Evolutionary conservation across 495 filamentous ascomycete species (phyloP).

Genomic region (Saxispiralis lemnorum): DNA sequence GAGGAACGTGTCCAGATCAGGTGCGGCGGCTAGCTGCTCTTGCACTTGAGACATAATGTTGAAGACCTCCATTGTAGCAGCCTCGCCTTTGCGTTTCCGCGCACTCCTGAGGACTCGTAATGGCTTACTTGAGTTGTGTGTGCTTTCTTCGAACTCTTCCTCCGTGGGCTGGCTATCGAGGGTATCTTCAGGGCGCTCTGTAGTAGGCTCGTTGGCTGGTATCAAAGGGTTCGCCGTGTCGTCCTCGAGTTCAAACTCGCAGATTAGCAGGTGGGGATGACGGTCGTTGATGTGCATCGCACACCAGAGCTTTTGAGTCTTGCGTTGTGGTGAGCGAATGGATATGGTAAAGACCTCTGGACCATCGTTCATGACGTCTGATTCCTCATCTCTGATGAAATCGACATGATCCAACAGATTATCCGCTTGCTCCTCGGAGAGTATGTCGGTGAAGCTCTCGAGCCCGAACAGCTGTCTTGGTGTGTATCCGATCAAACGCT

Average conservation of each 20-base stretch:
- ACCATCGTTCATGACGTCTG: conserved; percentile 53
- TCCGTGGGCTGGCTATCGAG: conserved; percentile 47
- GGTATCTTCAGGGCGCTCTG: conserved; percentile 53
- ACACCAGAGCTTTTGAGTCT: conserved; percentile 62
- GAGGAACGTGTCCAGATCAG: conserved; percentile 48
- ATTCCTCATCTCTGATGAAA: conserved; percentile 64
- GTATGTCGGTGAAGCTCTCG: conserved; percentile 58
- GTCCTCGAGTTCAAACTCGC: conserved; percentile 83
- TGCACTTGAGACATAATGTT: conserved; percentile 80
- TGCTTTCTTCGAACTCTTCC: conserved; percentile 59
- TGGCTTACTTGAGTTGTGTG: conserved; percentile 54
- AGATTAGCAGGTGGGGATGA: conserved; percentile 58
- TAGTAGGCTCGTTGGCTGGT: conserved; percentile 35
- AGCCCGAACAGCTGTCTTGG: conserved; percentile 62
- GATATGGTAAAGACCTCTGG: conserved; percentile 76
- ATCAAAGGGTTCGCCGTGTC: conserved; percentile 55
- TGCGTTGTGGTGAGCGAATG: conserved; percentile 36
- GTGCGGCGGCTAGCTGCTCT: conserved; percentile 54
- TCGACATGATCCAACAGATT: conserved; percentile 72
- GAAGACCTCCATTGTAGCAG: conserved; percentile 84
- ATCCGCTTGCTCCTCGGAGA: conserved; percentile 67
- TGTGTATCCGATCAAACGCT: conserved; percentile 57
- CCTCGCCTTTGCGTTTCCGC: conserved; percentile 59
- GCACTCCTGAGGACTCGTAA: conserved; percentile 65
- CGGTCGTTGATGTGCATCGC: conserved; percentile 57